Evolutionary conservation across 1,139 yeast species (phyloP), one percentile per base, ranked within the genome.

Genomic region (Magnusiomyces suaveolens): DNA sequence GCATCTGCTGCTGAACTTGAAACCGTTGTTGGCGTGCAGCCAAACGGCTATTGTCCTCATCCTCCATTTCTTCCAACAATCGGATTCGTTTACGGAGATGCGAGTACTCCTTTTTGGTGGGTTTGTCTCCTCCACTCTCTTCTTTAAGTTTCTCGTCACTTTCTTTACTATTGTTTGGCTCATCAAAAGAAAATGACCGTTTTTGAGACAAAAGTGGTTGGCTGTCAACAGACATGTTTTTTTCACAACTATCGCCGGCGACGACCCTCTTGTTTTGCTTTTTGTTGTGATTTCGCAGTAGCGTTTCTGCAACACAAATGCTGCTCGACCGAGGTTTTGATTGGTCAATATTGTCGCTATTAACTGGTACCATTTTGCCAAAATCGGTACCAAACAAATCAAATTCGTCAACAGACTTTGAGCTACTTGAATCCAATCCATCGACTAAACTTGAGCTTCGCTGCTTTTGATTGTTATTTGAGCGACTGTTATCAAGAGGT

Each of bases 81-180:
- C 64, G 60, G 46, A 65, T 65, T 25, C 68, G 60, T 53, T 65
- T 62, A 1, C 68, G 62, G 38, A 65, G 58, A 44, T 63, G 63
- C 32, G 54, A 52, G 26, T 33, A 51, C 33, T 46, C 53, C n/a
- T 47, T 36, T 10, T 21, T n/a, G 18, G 4, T 3, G 25, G 6
- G 25, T 4, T 41, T 41, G 8, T 36, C 20, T 29, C 33, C n/a
- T n/a, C n/a, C n/a, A n/a, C n/a, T n/a, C n/a, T n/a, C n/a, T n/a
- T n/a, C n/a, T n/a, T n/a, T n/a, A n/a, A n/a, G n/a, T n/a, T n/a
- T 29, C n/a, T n/a, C n/a, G n/a, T n/a, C n/a, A n/a, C n/a, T n/a
- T n/a, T n/a, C n/a, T n/a, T n/a, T n/a, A n/a, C n/a, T n/a, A n/a
- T n/a, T n/a, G n/a, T n/a, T n/a, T n/a, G n/a, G 10, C 12, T 29